Evolutionary conservation across 2,329 filamentous ascomycete genomes (phyloP).

Genomic region (Neopestalotiopsis sp.): DNA sequence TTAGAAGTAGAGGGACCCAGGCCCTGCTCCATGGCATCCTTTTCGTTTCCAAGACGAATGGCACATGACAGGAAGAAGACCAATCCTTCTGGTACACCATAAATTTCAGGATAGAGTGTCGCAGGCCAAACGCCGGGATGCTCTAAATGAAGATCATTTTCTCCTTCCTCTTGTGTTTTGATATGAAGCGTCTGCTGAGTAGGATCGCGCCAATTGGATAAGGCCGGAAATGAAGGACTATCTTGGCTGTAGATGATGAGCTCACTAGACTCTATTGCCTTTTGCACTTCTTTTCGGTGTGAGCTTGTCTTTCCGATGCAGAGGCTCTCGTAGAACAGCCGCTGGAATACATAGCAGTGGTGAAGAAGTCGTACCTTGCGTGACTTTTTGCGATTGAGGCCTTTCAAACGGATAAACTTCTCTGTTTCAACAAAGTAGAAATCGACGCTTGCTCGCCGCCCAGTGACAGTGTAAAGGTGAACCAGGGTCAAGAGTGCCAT

Average conservation of each 20-base stretch:
- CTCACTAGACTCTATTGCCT: conserved; percentile 26
- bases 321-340: conserved; percentile 44
- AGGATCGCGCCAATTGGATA: conserved; percentile 33
- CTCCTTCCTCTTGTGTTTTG: conserved; percentile 40
- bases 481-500: conserved; percentile 47
- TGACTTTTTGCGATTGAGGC: conserved; percentile 42
- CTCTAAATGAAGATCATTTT: conserved; percentile 34
- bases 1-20: conserved; percentile 18
- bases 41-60: conserved; percentile 42
- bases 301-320: conserved; percentile 28
- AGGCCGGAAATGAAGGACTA: conserved; percentile 37
- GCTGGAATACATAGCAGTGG: conserved; percentile 45
- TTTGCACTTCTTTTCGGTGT: conserved; percentile 24
- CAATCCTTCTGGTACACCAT: conserved; percentile 42
- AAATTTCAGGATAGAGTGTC: conserved; percentile 46
- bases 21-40: conserved; percentile 30
- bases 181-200: conserved; percentile 35
- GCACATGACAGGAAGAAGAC: conserved; percentile 39
- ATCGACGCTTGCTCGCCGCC: conserved; percentile 38
- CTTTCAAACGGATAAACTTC: conserved; percentile 42
- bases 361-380: conserved; percentile 46
- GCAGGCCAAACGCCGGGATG: conserved; percentile 40
- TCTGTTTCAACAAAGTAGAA: conserved; percentile 45
- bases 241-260: conserved; percentile 28
- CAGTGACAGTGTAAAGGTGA: conserved; percentile 39